Evolutionary conservation across 495 filamentous ascomycete genomes (phyloP).

Genomic region (Pyrenula massariospora): DNA sequence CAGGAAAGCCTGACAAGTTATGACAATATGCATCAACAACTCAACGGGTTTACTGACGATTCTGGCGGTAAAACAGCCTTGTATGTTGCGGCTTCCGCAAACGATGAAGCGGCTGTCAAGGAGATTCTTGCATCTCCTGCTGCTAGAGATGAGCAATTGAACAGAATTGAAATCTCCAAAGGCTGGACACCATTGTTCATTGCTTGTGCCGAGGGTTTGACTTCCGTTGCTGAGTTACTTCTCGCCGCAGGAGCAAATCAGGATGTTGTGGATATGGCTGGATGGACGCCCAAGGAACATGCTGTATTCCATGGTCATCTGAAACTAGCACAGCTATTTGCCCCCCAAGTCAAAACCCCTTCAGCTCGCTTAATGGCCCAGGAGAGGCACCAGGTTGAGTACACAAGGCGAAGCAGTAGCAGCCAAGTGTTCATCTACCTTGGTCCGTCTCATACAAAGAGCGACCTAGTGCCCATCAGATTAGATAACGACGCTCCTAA

Average conservation of each 20-base stretch:
- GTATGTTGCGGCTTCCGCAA: too few species aligned
- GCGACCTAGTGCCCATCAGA: too few species aligned
- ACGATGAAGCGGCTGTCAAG: too few species aligned
- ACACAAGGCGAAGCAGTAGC: constrained; percentile 1
- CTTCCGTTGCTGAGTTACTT: constrained; percentile 37
- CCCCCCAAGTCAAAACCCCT: not conserved
- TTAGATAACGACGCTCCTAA: too few species aligned
- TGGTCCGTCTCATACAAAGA: too few species aligned
- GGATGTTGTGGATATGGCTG: constrained; percentile 3
- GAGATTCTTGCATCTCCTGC: too few species aligned
- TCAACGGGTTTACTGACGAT: too few species aligned
- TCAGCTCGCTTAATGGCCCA: not conserved
- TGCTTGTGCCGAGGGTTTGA: constrained; percentile 61
- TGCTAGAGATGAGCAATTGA: too few species aligned
- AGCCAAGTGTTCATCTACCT: constrained; percentile 4
- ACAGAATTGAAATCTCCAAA: constrained; percentile 9
- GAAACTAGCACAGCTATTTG: constrained; percentile 4
- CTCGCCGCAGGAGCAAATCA: constrained; percentile 49
- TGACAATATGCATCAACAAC: too few species aligned
- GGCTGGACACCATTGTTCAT: constrained; percentile 72
- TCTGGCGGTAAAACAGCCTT: too few species aligned
- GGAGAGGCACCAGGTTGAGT: too few species aligned
- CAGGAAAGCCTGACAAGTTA: too few species aligned
- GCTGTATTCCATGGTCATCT: constrained; percentile 12
- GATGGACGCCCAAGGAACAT: constrained; percentile 16